Evolutionary conservation across 2,329 filamentous ascomycete genomes (phyloP), one percentile per base, ranked within the genome.

Genomic region (Sporothrix pallida): DNA sequence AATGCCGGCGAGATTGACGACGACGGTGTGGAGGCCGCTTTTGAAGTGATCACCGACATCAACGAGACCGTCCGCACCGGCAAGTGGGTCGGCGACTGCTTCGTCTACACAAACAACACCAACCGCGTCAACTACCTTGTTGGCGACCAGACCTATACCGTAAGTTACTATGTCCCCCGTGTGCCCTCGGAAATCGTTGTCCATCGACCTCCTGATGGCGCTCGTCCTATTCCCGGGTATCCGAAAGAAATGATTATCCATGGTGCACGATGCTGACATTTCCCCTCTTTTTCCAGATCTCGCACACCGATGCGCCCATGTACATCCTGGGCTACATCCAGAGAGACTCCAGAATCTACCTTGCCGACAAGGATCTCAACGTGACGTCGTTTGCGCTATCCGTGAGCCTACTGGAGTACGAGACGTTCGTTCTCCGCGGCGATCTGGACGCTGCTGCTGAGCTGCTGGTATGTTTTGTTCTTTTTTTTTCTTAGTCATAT

Each of bases 41-140:
- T 99, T 78, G 96, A 98, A 80, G 93, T 98, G 42, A 93, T 98
- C 72, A 97, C 95, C 31, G 96, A 98, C 81, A 94, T 98, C 80
- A 95, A 92, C 80, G 96, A 98, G 84, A 93, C 88, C 76, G 94
- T 98, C 70, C 92, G 93, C 77, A 98, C 95, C 23, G 96, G 95
- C 78, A 93, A 97, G 84, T 99, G 96, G 96, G 93, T 99, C 73
- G 96, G 96, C 76, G 96, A 99, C 84, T 97, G 95, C 85, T 97
- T 99, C 87, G 95, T 98, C 81, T 99, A 98, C 87, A 98, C 96
- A 72, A 98, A 97, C 87, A 93, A 89, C 82, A 97, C 95, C 10
- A 98, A 98, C 86, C 93, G 96, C 75, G 87, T 99, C 75, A 98
- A 98, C 86, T 98, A 98, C 84, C 90, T 99, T 26, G 95, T 99